Percentiles rank a stretch among this genome's conserved stretches.
These are phyloP conservation scores for Hygrophoropsis aurantiaca DNA, from an alignment of 768 basidiomycete species.

Conservation along the genomic window DNA sequence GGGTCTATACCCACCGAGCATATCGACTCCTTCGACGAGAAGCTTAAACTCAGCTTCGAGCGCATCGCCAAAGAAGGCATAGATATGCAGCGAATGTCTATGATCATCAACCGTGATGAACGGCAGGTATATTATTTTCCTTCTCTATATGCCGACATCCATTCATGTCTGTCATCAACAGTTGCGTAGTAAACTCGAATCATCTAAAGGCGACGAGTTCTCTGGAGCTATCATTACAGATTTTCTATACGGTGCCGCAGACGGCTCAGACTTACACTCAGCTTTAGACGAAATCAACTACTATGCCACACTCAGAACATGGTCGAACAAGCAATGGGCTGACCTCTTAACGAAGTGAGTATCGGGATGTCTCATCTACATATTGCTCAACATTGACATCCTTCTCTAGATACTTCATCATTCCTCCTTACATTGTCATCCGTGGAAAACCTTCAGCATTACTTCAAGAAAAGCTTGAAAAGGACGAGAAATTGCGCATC, in stretches of 20 bases:
- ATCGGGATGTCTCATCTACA: slow-evolving; percentile 1
- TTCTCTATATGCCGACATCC: too few species aligned
- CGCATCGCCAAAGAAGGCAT: slow-evolving; percentile 74
- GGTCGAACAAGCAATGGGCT: slow-evolving; percentile 78
- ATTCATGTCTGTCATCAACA: slow-evolving; percentile 32
- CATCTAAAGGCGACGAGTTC: slow-evolving; percentile 79
- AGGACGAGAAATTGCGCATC: slow-evolving; percentile 77
- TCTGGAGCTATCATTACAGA: slow-evolving; percentile 74
- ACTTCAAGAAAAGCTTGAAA: slow-evolving; percentile 78
- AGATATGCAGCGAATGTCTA: slow-evolving; percentile 87
- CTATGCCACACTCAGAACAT: slow-evolving; percentile 64
- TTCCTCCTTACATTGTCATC: slow-evolving; percentile 71
- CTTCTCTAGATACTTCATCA: slow-evolving; percentile 69
- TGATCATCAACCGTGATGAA: slow-evolving; percentile 85
- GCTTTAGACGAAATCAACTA: slow-evolving; percentile 79
- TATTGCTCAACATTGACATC: slow-evolving; percentile 9
- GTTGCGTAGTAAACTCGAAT: slow-evolving; percentile 84
- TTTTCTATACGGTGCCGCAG: slow-evolving; percentile 80
- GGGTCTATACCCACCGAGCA: slow-evolving; percentile 83
- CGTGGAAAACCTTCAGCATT: slow-evolving; percentile 85
- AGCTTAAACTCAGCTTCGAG: slow-evolving; percentile 65
- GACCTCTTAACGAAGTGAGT: slow-evolving; percentile 70
- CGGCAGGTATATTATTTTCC: slow-evolving; percentile 57
- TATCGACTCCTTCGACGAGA: slow-evolving; percentile 68
- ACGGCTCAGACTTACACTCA: slow-evolving; percentile 74